Percentiles rank a stretch among this genome's conserved stretches.
Conservation (phyloP, 139 green algal species). For the Yamagishiella unicocca region DNA sequence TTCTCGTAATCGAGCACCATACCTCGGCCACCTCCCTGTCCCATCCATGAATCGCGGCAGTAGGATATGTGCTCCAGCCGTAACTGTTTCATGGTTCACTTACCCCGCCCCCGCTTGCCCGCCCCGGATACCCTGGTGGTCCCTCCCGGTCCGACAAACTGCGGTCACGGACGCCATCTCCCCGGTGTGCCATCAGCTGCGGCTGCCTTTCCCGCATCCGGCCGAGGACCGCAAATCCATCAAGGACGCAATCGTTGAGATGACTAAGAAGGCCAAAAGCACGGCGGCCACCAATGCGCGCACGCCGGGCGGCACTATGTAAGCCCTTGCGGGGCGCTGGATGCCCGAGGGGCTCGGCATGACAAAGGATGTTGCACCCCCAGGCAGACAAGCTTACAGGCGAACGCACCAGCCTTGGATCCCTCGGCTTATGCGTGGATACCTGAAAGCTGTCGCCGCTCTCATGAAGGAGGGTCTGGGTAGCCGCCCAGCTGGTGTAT, state of each 20-base stretch:
- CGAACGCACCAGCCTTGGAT: background rate
- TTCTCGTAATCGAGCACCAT: no score
- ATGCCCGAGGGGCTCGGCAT: background rate
- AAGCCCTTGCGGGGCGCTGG: background rate
- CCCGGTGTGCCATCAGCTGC: conserved; percentile 15
- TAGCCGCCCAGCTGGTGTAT: no score
- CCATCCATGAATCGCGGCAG: background rate
- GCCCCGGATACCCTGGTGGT: no score
- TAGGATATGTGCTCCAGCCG: no score
- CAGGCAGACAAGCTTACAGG: background rate
- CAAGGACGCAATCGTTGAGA: conserved; percentile 79
- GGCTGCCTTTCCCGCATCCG: conserved; percentile 41
- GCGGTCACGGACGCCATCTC: no score
- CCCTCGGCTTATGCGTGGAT: background rate
- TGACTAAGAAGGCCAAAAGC: conserved; percentile 64
- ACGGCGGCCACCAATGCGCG: conserved; percentile 15
- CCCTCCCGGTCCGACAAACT: no score
- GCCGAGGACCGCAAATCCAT: conserved; percentile 72
- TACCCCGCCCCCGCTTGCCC: background rate
- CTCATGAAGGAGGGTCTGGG: no score
- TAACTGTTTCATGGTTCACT: background rate
- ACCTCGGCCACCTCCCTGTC: background rate
- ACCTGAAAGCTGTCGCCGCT: no score
- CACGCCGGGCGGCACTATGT: conserved; percentile 26
- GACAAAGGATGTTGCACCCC: background rate